Evolutionary conservation across 2,329 filamentous ascomycete species (phyloP).

Genomic region (Elsinoe fawcettii): DNA sequence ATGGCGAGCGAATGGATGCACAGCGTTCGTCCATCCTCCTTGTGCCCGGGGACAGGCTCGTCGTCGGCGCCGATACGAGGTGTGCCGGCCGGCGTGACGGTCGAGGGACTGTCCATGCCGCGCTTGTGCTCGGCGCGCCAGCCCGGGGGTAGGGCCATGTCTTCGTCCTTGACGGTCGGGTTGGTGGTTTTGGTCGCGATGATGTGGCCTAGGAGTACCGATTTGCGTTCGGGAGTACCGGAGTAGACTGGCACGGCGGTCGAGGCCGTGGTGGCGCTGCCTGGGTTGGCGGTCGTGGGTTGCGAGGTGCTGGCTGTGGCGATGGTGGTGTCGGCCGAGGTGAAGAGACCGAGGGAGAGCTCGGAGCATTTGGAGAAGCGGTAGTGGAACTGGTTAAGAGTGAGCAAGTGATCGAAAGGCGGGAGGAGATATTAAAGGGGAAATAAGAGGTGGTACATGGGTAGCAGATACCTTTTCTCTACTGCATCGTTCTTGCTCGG

Average conservation of each 20-base stretch:
- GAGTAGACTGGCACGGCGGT: conserved; percentile 52
- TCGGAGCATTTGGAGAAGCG: conserved; percentile 67
- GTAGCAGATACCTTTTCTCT: conserved; percentile 47
- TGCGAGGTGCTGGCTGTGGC: conserved; percentile 43
- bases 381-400: conserved; percentile 57
- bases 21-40: conserved; percentile 64
- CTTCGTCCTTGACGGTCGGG: conserved; percentile 59
- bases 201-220: conserved; percentile 68
- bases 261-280: conserved; percentile 47
- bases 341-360: conserved; percentile 73
- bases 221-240: conserved; percentile 49
- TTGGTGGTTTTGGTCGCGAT: conserved; percentile 64
- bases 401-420: not conserved
- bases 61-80: not conserved
- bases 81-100: conserved; percentile 30
- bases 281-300: conserved; percentile 44
- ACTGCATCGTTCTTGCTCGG: conserved; percentile 49
- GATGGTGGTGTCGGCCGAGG: conserved; percentile 45
- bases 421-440: too few relatives aligned
- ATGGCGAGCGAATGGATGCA: conserved; percentile 78
- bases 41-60: conserved; percentile 52
- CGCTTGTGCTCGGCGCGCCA: conserved; percentile 44
- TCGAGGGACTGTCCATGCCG: conserved; percentile 26
- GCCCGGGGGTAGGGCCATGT: conserved; percentile 65
- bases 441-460: not conserved